phyloP scores from a whole-genome alignment of 306 rosid species.

The Psophocarpus tetragonolobus region DNA sequence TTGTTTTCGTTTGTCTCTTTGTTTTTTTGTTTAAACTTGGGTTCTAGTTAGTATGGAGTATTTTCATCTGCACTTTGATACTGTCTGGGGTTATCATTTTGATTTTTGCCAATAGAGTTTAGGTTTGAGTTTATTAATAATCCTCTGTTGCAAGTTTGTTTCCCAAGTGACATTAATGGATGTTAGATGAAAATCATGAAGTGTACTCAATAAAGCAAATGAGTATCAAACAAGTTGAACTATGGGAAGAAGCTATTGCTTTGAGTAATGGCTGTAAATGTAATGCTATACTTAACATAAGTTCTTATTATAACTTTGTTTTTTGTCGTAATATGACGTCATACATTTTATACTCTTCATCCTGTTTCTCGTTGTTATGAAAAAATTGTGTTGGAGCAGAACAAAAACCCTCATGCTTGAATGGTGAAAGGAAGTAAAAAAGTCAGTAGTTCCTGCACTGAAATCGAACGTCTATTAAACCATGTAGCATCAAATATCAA shows the following conservation, averaged over 20 bases:
- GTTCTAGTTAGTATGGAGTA: slow-evolving; percentile 4
- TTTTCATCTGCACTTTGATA: not conserved
- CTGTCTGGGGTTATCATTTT: not conserved
- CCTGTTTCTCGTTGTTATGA: not conserved
- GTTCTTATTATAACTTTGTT: not conserved
- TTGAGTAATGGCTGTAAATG: too few relatives aligned
- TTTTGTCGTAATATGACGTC: too few relatives aligned
- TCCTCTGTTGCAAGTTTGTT: slow-evolving; percentile 20
- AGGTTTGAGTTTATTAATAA: slow-evolving; percentile 15
- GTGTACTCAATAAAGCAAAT: slow-evolving; percentile 28
- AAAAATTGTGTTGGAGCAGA: not conserved
- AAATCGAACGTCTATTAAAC: not conserved
- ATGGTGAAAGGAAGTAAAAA: not conserved
- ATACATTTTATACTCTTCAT: not conserved
- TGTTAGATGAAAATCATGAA: slow-evolving; percentile 29
- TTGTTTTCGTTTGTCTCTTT: slow-evolving; percentile 25
- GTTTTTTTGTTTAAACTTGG: slow-evolving; percentile 16
- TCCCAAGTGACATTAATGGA: not conserved
- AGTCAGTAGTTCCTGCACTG: not conserved
- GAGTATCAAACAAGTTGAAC: slow-evolving; percentile 6
- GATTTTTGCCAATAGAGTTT: not conserved
- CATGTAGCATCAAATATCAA: not conserved
- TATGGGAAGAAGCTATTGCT: not conserved
- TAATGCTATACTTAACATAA: not conserved
- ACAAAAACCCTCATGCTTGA: not conserved